phyloP scores from a whole-genome alignment of 2,329 filamentous ascomycete genomes.

The Fusarium sp. region DNA sequence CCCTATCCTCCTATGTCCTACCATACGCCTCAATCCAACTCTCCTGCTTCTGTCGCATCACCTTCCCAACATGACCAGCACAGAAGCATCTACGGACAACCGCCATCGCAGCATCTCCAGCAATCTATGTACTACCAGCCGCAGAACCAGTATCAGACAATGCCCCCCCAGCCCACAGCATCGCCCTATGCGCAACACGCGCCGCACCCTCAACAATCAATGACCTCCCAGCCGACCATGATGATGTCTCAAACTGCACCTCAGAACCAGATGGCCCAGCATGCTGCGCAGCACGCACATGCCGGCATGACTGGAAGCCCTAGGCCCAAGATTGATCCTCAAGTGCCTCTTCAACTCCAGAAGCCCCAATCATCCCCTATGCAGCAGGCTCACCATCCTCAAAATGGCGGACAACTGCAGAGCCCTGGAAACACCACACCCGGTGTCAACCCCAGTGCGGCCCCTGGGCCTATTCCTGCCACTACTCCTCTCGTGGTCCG shows the following conservation, averaged over 20 bases:
- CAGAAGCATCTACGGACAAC: conserved; percentile 86
- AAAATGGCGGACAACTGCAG: conserved; percentile 56
- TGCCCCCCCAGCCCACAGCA: conserved; percentile 72
- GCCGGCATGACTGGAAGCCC: conserved; percentile 72
- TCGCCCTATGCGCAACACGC: conserved; percentile 73
- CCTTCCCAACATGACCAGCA: conserved; percentile 91
- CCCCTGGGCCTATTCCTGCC: conserved; percentile 94
- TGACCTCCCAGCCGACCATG: conserved; percentile 74
- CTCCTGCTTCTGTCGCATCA: conserved; percentile 91
- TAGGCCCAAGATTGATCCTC: conserved; percentile 72
- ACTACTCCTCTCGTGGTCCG: conserved; percentile 94
- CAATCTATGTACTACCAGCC: conserved; percentile 82
- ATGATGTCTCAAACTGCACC: conserved; percentile 73
- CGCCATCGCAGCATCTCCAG: conserved; percentile 81
- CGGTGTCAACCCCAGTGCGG: conserved; percentile 87
- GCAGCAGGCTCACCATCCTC: conserved; percentile 55
- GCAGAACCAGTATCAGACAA: conserved; percentile 73
- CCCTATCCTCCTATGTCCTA: conserved; percentile 91
- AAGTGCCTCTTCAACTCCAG: conserved; percentile 72
- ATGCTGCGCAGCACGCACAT: conserved; percentile 69
- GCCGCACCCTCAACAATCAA: conserved; percentile 65
- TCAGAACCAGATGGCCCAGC: conserved; percentile 71
- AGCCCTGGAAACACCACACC: conserved; percentile 54
- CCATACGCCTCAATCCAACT: conserved; percentile 95
- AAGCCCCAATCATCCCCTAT: conserved; percentile 63